phyloP scores from a whole-genome alignment of 1,284 basidiomycete genomes.

The Cryptococcus sp. region DNA sequence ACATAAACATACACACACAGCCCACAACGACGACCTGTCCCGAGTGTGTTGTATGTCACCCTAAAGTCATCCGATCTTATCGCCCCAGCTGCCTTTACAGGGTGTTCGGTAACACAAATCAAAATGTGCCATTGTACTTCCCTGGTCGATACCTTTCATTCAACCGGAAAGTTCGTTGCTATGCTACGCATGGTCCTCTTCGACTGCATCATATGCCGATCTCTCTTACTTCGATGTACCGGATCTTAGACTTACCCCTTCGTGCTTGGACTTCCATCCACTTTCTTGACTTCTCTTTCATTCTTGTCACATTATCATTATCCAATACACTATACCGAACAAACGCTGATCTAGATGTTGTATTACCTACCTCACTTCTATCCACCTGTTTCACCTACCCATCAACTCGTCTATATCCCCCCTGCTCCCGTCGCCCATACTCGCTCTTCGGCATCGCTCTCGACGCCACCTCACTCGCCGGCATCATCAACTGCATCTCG shows the following conservation, averaged over 20 bases:
- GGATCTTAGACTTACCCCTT: no score
- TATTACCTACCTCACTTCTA: constrained; percentile 9
- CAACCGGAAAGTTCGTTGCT: no score
- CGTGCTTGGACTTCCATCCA: constrained; percentile 1
- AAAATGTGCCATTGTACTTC: no score
- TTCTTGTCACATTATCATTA: neutral
- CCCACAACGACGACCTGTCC: neutral
- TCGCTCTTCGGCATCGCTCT: neutral
- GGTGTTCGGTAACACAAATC: no score
- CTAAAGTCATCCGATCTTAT: neutral
- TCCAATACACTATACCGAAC: neutral
- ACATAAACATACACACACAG: neutral
- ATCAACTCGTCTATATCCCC: constrained; percentile 16
- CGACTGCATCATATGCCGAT: no score
- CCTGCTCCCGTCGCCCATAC: constrained; percentile 3
- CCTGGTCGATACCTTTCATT: no score
- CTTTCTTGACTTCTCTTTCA: neutral
- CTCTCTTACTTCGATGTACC: no score
- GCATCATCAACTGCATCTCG: no score
- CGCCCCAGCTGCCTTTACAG: no score
- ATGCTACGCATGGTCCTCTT: no score
- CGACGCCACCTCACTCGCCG: neutral
- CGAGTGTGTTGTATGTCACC: neutral
- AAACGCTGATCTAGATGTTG: constrained; percentile 6
- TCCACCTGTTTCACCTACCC: constrained; percentile 14